Conservation (phyloP, 768 basidiomycete genomes). For the Amanita rimosa region DNA sequence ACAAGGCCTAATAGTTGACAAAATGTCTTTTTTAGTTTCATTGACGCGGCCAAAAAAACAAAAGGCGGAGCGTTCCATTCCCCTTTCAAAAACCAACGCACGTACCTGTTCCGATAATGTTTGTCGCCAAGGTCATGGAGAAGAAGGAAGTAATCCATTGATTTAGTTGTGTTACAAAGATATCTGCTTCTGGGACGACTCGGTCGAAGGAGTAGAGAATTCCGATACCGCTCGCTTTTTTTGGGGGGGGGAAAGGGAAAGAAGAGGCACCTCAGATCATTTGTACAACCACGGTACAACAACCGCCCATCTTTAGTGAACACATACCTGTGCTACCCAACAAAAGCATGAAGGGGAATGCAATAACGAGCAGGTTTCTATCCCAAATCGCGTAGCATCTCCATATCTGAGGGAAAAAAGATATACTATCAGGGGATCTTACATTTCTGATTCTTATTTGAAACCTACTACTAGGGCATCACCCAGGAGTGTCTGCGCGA, state of each 20-base stretch:
- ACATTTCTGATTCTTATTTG: too few species aligned
- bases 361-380: slow-evolving; percentile 12
- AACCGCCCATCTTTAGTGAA: too few species aligned
- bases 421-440: too few species aligned
- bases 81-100: too few species aligned
- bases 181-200: slow-evolving; percentile 13
- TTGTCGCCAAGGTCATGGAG: slow-evolving; percentile 20
- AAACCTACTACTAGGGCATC: slow-evolving; percentile 17
- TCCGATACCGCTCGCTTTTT: slow-evolving; percentile 15
- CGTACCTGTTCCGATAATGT: slow-evolving; percentile 19
- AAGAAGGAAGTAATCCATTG: slow-evolving; percentile 25
- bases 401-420: slow-evolving; percentile 19
- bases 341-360: slow-evolving; percentile 16
- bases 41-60: too few species aligned
- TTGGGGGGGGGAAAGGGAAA: not conserved
- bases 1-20: slow-evolving; percentile 13
- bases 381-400: slow-evolving; percentile 21
- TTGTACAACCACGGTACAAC: too few species aligned
- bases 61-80: too few species aligned
- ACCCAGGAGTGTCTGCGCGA: slow-evolving; percentile 22
- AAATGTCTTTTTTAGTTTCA: too few species aligned
- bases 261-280: too few species aligned
- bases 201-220: slow-evolving; percentile 15
- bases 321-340: slow-evolving; percentile 17
- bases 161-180: slow-evolving; percentile 17